Base-by-base conservation (phyloP, 139 green algal genomes). In the Tetratostichococcus sp. region DNA sequence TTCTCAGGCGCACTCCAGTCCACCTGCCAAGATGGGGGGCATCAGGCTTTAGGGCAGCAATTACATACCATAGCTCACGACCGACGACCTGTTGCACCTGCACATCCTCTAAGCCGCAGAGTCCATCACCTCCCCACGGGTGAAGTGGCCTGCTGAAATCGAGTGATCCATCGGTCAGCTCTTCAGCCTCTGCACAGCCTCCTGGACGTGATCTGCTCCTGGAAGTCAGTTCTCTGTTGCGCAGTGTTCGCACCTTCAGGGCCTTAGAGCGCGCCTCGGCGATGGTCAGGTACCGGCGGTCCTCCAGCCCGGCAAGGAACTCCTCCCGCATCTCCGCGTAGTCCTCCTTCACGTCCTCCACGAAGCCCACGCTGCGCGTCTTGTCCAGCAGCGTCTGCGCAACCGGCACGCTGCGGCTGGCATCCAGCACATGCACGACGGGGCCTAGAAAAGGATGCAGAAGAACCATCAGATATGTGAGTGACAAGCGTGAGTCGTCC, bases 391-490 rank as follows among this genome's bases (percentile, higher is more conserved):
- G 62, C 28, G 6, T 34, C 62, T 96, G 92, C 4, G 78, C 87
- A 1, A 99, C 95, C 8, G 95, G 95, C 74, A 99, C 95, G 32
- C 82, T 87, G 65, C 95, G 88, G 33, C 86, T 95, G 21, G 95
- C 95, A 76, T 99, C 95, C 75, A 99, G 85, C 30, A 99, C 95
- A 71, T 99, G 90, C 31, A 99, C 90, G 42, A 93, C 90, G 6
- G 91, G 83, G 30, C 90, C 86, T n/a, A 14, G 39, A 8, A 50
- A 8, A 50, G 8, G 14, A 8, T 8, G 39, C 39, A 50, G 39
- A 8, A 50, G 39, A n/a, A n/a, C n/a, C n/a, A n/a, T n/a, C n/a
- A n/a, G n/a, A n/a, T n/a, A n/a, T n/a, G n/a, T n/a, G n/a, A n/a
- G n/a, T n/a, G n/a, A n/a, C n/a, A n/a, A n/a, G n/a, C n/a, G n/a